A percentile compares a stretch with the other conserved stretches of the same genome.
phyloP scores from a whole-genome alignment of 768 basidiomycete species.

The Suillus decipiens region DNA sequence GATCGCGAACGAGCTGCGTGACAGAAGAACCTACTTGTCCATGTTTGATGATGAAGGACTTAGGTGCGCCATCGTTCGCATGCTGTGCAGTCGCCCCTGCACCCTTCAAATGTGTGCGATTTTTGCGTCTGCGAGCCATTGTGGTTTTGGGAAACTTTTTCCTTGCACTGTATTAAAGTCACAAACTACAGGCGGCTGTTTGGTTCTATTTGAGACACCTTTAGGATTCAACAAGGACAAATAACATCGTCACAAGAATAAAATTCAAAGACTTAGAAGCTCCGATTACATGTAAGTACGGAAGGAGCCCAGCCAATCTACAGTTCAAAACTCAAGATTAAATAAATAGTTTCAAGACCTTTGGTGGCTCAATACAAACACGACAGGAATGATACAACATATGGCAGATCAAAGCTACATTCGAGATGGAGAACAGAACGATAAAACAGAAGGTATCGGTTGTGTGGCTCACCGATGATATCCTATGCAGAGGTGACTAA shows the following conservation, averaged over 20 bases:
- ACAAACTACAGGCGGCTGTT: constrained; percentile 19
- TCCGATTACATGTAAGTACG: constrained; percentile 16
- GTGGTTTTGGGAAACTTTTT: constrained; percentile 10
- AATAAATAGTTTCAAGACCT: constrained; percentile 12
- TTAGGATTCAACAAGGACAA: constrained; percentile 12
- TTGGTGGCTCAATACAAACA: constrained; percentile 8
- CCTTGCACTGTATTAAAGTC: not conserved
- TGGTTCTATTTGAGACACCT: constrained; percentile 22
- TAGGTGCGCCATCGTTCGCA: constrained; percentile 54
- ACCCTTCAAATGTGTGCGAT: constrained; percentile 79
- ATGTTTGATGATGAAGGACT: constrained; percentile 96
- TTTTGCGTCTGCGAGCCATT: constrained; percentile 79
- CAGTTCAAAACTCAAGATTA: constrained; percentile 10
- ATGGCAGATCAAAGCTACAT: constrained; percentile 32
- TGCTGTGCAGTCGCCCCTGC: constrained; percentile 35
- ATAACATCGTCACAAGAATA: not conserved
- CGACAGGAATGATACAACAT: constrained; percentile 30
- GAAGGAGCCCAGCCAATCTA: constrained; percentile 15
- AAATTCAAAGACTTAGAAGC: not conserved
- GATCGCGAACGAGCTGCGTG: constrained; percentile 86
- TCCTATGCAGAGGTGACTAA: constrained; percentile 7
- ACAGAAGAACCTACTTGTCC: constrained; percentile 89
- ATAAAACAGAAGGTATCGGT: constrained; percentile 15
- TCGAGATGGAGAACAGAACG: constrained; percentile 5
- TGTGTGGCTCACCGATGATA: constrained; percentile 3